Evolutionary conservation across 2,329 filamentous ascomycete species (phyloP), one percentile per base, ranked within the genome.

Genomic region (Penicillium hordei): DNA sequence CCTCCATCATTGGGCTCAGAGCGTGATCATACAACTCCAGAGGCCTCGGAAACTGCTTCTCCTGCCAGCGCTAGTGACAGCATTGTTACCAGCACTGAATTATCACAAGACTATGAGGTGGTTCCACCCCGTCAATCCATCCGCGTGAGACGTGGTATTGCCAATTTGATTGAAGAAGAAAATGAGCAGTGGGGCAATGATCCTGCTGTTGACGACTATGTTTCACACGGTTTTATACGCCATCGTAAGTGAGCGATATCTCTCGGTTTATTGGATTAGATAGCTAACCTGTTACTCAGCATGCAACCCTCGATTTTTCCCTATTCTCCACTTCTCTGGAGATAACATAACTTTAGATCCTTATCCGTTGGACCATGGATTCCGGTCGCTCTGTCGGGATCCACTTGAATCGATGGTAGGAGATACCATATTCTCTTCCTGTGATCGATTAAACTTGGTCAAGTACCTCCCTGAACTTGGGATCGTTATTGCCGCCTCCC

Each of bases 401-500:
- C 66, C 71, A 13, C 63, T 77, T 8, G 62, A 63, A 17, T 71
- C 72, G 60, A 68, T 63, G 44, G 61, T 64, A 46, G 58, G 66
- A 9, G 61, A 65, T 1, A 36, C 17, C 10, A 65, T 67, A 21
- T 66, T 69, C 33, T 55, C 59, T 19, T 50, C 62, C 45, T 74
- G 68, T 45, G 80, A 85, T 58, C 81, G 85, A 8, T 77, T 86
- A 38, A 86, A 84, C 67, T 82, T 85, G 78, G 73, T 80, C 25
- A 78, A 81, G 13, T 80, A 85, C 51, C 80, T 88, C 17, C 82
- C 84, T 0, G 81, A 85, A 38, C 74, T 87, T 5, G 84, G 84
- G 4, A 72, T 87, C 45, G 79, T 87, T 29, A 70, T 86, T 27
- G 75, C 84, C 2, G 86, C 79, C 0, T 82, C 81, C 1, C 84